Evolutionary conservation across 306 rosid genomes (phyloP).

Genomic region (Acacia acuminata): DNA sequence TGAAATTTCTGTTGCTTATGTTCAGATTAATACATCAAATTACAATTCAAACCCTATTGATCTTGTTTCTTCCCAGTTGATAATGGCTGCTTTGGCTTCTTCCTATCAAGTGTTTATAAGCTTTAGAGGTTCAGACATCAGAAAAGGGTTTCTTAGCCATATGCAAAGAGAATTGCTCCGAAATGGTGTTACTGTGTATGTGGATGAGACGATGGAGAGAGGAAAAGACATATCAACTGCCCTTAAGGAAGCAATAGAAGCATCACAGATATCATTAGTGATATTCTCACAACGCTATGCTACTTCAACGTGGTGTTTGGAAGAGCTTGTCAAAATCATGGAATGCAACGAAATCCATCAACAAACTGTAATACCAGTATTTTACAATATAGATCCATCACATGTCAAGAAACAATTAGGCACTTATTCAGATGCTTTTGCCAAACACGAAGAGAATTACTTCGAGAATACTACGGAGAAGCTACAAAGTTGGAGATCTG

Average conservation of each 20-base stretch:
- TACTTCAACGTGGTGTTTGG: background rate
- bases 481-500: background rate
- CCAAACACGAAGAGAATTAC: background rate
- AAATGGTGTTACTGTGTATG: too few relatives aligned
- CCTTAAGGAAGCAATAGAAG: background rate
- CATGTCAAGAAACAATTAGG: background rate
- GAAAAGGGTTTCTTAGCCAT: too few relatives aligned
- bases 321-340: background rate
- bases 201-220: too few relatives aligned
- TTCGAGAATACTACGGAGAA: background rate
- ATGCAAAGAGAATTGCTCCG: too few relatives aligned
- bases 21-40: too few relatives aligned
- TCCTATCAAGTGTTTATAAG: too few relatives aligned
- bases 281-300: background rate
- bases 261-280: background rate
- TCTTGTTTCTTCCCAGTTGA: too few relatives aligned
- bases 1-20: too few relatives aligned
- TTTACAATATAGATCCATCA: background rate
- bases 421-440: background rate
- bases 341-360: background rate
- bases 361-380: background rate
- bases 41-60: too few relatives aligned
- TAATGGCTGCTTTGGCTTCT: too few relatives aligned
- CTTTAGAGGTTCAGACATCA: too few relatives aligned
- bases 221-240: background rate